phyloP scores from a whole-genome alignment of 768 basidiomycete genomes.

The Termitomyces sp. region DNA sequence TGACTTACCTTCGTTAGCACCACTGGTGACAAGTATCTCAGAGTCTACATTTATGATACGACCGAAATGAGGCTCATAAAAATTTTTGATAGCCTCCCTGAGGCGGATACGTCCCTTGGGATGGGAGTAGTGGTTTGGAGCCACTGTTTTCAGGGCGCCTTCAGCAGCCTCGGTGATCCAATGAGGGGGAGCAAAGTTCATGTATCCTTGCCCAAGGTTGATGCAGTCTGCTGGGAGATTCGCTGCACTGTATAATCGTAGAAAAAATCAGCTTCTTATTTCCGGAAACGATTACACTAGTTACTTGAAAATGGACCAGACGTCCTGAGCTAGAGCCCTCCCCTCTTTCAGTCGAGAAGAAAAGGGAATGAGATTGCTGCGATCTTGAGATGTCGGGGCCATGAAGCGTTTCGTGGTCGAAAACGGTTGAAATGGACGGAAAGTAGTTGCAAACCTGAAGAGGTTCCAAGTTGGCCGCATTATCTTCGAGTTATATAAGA shows the following conservation, averaged over 20 bases:
- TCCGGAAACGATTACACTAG: constrained; percentile 13
- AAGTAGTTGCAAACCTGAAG: constrained; percentile 4
- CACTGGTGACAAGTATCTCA: constrained; percentile 92
- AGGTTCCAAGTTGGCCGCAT: background rate
- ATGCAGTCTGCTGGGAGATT: constrained; percentile 91
- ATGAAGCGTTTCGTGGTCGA: constrained; percentile 13
- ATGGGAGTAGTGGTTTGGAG: constrained; percentile 85
- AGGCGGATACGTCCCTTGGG: constrained; percentile 86
- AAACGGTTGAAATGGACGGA: constrained; percentile 8
- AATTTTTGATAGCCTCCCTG: constrained; percentile 78
- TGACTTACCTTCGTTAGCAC: constrained; percentile 88
- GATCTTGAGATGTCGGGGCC: constrained; percentile 21
- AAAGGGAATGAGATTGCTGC: constrained; percentile 54
- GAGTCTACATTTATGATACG: constrained; percentile 76
- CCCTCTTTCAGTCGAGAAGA: constrained; percentile 72
- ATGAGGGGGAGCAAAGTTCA: constrained; percentile 84
- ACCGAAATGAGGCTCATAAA: constrained; percentile 66
- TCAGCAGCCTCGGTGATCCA: constrained; percentile 77
- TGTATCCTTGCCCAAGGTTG: constrained; percentile 93
- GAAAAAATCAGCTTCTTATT: background rate
- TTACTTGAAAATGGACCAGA: constrained; percentile 91
- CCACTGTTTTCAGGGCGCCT: constrained; percentile 55
- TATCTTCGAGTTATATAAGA: constrained; percentile 2
- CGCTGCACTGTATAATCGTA: constrained; percentile 49
- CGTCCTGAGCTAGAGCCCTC: constrained; percentile 74